Base-by-base conservation (phyloP, 495 filamentous ascomycete species). In the Tuber borchii region DNA sequence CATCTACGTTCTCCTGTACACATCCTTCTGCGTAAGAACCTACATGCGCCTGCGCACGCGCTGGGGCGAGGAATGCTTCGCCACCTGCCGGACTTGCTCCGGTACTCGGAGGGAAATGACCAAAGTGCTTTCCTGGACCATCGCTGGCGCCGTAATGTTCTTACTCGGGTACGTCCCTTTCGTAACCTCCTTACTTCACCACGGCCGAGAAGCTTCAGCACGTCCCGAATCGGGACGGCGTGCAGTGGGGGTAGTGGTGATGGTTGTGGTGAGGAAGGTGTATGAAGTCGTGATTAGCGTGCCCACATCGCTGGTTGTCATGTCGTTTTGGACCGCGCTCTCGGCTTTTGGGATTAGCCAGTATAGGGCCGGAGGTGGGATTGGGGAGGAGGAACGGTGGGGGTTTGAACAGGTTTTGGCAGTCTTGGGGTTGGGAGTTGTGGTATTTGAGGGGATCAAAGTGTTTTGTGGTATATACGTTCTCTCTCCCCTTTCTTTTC, bases 321-420 rank as follows among this genome's bases (percentile, higher is more conserved):
- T 46, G 76, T 72, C 44, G 22, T 70, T 78, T 42, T 79, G 76
- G 76, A 73, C 51, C 16, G 70, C 45, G 20, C 70, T 75, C 61
- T 61, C 78, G 12, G 40, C 78, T 39, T n/a, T 26, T 22, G 73
- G 78, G 19, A 17, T 79, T 46, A 45, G 46, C 42, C 56, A 70
- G 45, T 79, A 79, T 71, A 70, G 72, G 56, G 70, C 70, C 20
- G 76, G 70, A 0, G 75, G 78, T 42, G 76, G 72, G 65, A 26
- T 69, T 19, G 70, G 75, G 20, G 76, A 56, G n/a, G 78, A 79
- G 73, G 78, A 73, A 56, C 74, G 45, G 42, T 79, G 78, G 78
- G 78, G 78, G 16, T 79, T 79, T 79, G 78, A 76, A 3, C 78
- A 79, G 48, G 78, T 79, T 72, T 65, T 79, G 68, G 78, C 76